Evolutionary conservation across 2,329 filamentous ascomycete genomes (phyloP).

Genomic region (Xylariaceae sp.): DNA sequence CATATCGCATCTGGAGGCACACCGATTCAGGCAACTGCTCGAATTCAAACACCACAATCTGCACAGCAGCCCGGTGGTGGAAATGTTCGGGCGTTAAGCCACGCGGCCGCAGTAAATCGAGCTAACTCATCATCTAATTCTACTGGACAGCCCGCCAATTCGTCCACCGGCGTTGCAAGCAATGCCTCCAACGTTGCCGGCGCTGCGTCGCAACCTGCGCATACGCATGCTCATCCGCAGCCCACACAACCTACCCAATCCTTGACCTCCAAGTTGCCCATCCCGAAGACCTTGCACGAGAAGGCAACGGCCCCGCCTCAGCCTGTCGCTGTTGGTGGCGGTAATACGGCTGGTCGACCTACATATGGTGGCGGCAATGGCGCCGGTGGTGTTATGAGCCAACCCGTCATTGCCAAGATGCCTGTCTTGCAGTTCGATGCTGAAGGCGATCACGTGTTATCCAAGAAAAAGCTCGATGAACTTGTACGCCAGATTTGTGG

Average conservation of each 20-base stretch:
- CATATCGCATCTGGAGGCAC: conserved; percentile 41
- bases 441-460: conserved; percentile 87
- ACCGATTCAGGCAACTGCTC: conserved; percentile 43
- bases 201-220: conserved; percentile 34
- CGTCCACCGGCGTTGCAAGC: conserved; percentile 19
- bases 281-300: conserved; percentile 70
- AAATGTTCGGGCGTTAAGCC: conserved; percentile 25
- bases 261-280: conserved; percentile 64
- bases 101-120: conserved; percentile 30
- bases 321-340: conserved; percentile 65
- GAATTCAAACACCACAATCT: conserved; percentile 46
- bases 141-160: conserved; percentile 26
- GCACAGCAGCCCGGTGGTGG: conserved; percentile 21
- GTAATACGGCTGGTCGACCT: conserved; percentile 62
- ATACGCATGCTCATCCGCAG: conserved; percentile 46
- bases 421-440: conserved; percentile 83
- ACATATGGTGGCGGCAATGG: conserved; percentile 75
- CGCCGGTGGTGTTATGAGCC: conserved; percentile 76
- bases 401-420: conserved; percentile 76
- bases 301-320: conserved; percentile 63
- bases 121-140: conserved; percentile 30
- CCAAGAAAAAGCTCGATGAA: conserved; percentile 95
- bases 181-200: conserved; percentile 25
- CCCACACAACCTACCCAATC: conserved; percentile 29
- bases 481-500: conserved; percentile 91